phyloP scores from a whole-genome alignment of 306 rosid species.

The Cicer bijugum region DNA sequence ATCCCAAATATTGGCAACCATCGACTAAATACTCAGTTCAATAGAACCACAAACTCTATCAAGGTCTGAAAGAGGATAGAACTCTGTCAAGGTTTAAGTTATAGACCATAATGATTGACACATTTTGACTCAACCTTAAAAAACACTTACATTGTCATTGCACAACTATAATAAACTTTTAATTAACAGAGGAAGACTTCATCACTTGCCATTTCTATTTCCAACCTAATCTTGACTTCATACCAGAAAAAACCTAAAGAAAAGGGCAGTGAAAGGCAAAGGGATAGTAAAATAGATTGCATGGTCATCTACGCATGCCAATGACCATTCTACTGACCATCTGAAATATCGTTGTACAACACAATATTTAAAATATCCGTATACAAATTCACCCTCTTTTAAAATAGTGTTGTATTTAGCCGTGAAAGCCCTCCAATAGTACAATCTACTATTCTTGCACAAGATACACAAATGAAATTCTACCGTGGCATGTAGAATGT shows the following conservation, averaged over 20 bases:
- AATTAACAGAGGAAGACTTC: not conserved
- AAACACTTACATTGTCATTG: not conserved
- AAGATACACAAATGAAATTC: constrained; percentile 34
- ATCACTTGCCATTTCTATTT: not conserved
- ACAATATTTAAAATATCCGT: constrained; percentile 28
- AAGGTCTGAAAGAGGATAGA: not conserved
- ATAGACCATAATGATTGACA: not conserved
- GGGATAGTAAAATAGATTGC: not conserved
- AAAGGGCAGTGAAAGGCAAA: not conserved
- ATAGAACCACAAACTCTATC: not conserved
- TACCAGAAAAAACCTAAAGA: not conserved
- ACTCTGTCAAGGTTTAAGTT: constrained; percentile 5
- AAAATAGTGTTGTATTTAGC: constrained; percentile 43
- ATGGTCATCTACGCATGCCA: constrained; percentile 4
- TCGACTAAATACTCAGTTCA: not conserved
- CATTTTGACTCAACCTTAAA: not conserved
- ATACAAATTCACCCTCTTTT: constrained; percentile 51
- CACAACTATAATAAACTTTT: not conserved
- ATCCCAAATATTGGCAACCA: not conserved
- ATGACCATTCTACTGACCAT: constrained; percentile 29
- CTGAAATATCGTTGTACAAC: constrained; percentile 31
- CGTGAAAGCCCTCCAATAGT: constrained; percentile 39
- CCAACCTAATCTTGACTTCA: constrained; percentile 15
- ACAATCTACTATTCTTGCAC: constrained; percentile 28
- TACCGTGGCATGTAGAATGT: constrained; percentile 35